A percentile compares a stretch with the other conserved stretches of the same genome.
Conservation (phyloP, 495 filamentous ascomycete species). For the Tuber borchii region DNA sequence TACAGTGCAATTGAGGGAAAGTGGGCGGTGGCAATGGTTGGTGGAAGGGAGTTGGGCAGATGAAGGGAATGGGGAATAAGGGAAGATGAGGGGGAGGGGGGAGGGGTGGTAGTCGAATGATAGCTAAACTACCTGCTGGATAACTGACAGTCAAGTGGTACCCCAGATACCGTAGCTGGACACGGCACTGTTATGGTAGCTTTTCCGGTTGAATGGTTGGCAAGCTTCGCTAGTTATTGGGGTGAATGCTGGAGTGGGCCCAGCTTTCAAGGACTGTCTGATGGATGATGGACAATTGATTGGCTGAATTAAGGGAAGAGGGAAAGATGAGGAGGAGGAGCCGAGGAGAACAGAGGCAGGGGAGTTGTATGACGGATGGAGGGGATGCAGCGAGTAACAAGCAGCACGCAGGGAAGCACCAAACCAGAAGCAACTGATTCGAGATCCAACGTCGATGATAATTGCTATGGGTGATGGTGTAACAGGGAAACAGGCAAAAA, state of each 20-base stretch:
- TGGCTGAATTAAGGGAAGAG: conserved; percentile 17
- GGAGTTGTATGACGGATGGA: conserved; percentile 13
- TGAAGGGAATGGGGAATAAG: conserved; percentile 30
- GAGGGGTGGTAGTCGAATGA: conserved; percentile 7
- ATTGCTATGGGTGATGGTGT: not conserved
- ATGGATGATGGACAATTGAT: conserved; percentile 13
- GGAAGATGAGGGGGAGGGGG: conserved; percentile 29
- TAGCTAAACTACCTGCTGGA: not conserved
- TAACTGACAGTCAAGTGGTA: not conserved
- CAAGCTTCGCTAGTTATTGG: not conserved
- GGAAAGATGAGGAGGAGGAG: not conserved
- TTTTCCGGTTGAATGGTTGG: not conserved
- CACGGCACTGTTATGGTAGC: not conserved
- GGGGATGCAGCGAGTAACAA: conserved; percentile 28
- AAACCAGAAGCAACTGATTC: not conserved
- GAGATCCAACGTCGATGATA: not conserved
- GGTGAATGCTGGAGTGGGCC: not conserved
- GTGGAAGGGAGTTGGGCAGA: conserved; percentile 28
- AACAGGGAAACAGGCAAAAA: conserved; percentile 1
- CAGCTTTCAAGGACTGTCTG: not conserved
- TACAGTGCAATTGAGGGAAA: conserved; percentile 28
- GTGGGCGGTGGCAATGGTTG: conserved; percentile 23
- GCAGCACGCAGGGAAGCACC: conserved; percentile 1
- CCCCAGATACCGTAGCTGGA: not conserved
- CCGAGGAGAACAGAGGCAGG: not conserved